Percentiles rank a stretch among this genome's conserved stretches.
Evolutionary conservation across 2,329 filamentous ascomycete genomes (phyloP).

Genomic region (Colletotrichum truncatum): DNA sequence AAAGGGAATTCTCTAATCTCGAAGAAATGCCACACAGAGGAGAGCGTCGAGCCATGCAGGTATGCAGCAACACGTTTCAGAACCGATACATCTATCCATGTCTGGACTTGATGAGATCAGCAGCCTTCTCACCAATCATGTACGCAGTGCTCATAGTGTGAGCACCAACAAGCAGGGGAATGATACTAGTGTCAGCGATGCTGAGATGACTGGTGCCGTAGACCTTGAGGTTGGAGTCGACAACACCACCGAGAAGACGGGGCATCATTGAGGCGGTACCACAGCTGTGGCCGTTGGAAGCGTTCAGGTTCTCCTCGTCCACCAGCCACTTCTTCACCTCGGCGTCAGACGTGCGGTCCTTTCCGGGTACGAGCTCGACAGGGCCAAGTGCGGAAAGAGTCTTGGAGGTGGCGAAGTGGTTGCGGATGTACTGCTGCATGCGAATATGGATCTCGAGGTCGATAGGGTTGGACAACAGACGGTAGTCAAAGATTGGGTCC

Average conservation of each 20-base stretch:
- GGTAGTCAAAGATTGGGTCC: slow-evolving; percentile 56
- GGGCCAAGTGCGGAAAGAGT: slow-evolving; percentile 43
- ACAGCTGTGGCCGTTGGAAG: slow-evolving; percentile 31
- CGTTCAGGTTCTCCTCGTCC: slow-evolving; percentile 16
- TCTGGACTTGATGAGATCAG: slow-evolving; percentile 40
- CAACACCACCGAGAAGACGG: slow-evolving; percentile 28
- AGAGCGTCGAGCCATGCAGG: neutral
- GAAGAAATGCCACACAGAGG: neutral
- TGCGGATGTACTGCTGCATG: slow-evolving; percentile 47
- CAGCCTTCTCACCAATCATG: slow-evolving; percentile 47
- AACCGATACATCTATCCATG: neutral
- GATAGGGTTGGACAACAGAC: slow-evolving; percentile 54
- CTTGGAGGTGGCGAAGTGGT: slow-evolving; percentile 39
- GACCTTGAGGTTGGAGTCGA: slow-evolving; percentile 28
- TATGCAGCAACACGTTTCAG: neutral
- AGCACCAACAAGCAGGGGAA: slow-evolving; percentile 47
- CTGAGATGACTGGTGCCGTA: slow-evolving; percentile 39
- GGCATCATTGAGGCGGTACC: slow-evolving; percentile 33
- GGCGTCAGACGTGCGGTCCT: slow-evolving; percentile 39
- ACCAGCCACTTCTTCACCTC: slow-evolving; percentile 33
- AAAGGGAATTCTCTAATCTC: no score
- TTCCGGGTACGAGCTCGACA: slow-evolving; percentile 46
- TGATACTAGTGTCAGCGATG: slow-evolving; percentile 54
- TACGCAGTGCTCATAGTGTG: slow-evolving; percentile 41
- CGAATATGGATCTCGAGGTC: slow-evolving; percentile 57